Conservation (phyloP, 176 grass and related monocot genomes). For the Rhipidocladum racemiflorum region DNA sequence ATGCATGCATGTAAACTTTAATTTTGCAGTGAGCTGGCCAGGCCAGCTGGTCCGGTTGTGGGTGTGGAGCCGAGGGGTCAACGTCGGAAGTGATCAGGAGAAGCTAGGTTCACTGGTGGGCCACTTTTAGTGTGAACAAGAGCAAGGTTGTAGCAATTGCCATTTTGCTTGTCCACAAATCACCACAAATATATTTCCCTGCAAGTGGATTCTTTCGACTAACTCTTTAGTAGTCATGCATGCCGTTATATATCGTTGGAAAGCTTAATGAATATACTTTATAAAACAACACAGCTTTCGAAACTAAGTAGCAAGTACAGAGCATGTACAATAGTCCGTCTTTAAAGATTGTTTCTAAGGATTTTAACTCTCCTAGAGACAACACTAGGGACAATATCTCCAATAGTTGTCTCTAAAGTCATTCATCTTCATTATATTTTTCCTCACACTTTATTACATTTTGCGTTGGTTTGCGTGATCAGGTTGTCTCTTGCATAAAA, state of each 20-base stretch:
- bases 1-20: slow-evolving; percentile 20
- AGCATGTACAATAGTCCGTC: no score
- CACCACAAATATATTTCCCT: not conserved
- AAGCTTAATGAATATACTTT: not conserved
- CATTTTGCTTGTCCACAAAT: slow-evolving; percentile 2
- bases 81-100: not conserved
- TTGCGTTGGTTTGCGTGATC: no score
- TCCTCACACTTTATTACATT: no score
- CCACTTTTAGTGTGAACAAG: not conserved
- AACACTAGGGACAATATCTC: no score
- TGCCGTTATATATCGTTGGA: not conserved
- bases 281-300: not conserved
- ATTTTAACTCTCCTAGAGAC: no score
- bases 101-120: not conserved
- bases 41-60: not conserved
- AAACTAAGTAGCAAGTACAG: not conserved
- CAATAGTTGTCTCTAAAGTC: no score
- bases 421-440: no score
- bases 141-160: not conserved
- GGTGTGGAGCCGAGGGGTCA: not conserved
- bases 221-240: not conserved
- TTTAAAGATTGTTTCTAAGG: no score
- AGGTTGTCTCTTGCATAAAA: no score
- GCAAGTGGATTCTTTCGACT: not conserved
- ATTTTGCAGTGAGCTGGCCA: slow-evolving; percentile 23